Evolutionary conservation across 176 grass and related monocot species (phyloP).

Genomic region (Coix lacrymajobi): DNA sequence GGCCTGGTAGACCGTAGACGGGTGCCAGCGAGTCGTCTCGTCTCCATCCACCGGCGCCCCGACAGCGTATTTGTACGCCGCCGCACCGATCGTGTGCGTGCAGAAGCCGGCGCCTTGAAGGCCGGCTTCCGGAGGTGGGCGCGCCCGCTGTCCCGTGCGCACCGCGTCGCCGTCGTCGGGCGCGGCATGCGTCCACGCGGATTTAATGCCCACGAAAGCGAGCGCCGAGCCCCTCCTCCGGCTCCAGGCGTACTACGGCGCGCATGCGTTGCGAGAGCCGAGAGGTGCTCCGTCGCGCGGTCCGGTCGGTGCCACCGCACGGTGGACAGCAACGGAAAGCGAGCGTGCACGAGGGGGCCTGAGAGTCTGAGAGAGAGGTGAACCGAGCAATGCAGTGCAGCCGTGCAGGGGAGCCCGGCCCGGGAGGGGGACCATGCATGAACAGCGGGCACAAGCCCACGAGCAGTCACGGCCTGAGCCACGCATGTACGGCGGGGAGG

Average conservation of each 20-base stretch:
- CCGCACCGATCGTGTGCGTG: not conserved
- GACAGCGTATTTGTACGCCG: slow-evolving; percentile 10
- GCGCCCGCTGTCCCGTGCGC: slow-evolving; percentile 9
- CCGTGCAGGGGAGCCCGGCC: not conserved
- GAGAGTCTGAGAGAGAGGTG: not conserved
- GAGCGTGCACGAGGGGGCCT: not conserved
- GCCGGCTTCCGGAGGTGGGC: slow-evolving; percentile 12
- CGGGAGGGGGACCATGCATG: not conserved
- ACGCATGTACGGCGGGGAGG: not conserved
- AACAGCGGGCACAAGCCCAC: not conserved
- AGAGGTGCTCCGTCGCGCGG: slow-evolving; percentile 33
- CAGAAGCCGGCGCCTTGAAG: not conserved
- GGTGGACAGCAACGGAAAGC: not conserved
- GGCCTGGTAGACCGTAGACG: too few species aligned
- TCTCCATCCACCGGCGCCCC: not conserved
- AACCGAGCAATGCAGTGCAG: not conserved
- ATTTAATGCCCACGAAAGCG: slow-evolving; percentile 32
- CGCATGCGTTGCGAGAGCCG: too few species aligned
- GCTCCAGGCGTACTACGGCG: slow-evolving; percentile 5
- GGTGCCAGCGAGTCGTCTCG: not conserved
- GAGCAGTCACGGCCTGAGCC: not conserved
- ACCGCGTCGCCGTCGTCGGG: slow-evolving; percentile 23
- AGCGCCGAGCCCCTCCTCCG: not conserved
- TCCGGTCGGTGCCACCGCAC: not conserved
- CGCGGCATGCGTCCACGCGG: slow-evolving; percentile 23